Conservation (phyloP, 345 rosid species). For the Geranium brycei region DNA sequence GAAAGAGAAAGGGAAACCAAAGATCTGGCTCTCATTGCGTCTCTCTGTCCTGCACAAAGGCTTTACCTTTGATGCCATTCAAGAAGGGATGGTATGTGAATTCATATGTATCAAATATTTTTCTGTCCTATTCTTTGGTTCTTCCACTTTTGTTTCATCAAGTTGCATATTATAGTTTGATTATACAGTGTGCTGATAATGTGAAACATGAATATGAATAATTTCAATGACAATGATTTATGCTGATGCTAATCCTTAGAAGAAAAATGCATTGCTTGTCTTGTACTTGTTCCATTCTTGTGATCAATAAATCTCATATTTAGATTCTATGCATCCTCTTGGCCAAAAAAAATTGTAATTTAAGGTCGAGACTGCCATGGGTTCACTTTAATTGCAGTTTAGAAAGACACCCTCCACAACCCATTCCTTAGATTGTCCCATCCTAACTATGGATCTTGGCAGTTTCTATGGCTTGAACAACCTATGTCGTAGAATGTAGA, state of each 20-base stretch:
- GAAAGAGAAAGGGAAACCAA: constrained; percentile 61
- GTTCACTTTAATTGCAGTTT: not conserved
- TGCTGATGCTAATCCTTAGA: too few species aligned
- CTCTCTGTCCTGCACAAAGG: constrained; percentile 72
- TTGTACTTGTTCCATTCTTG: too few species aligned
- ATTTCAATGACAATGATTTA: not conserved
- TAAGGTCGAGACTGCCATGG: not conserved
- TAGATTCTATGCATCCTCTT: not conserved
- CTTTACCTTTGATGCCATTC: constrained; percentile 57
- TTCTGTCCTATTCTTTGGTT: not conserved
- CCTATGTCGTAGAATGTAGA: too few species aligned
- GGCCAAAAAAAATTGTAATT: not conserved
- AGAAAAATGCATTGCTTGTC: too few species aligned
- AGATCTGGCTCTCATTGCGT: constrained; percentile 78
- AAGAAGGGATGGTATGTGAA: constrained; percentile 79
- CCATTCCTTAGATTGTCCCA: not conserved
- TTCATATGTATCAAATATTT: constrained; percentile 3
- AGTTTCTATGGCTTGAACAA: not conserved
- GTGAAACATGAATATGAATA: not conserved
- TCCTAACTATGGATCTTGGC: not conserved
- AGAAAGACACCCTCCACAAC: not conserved
- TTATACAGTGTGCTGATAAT: not conserved
- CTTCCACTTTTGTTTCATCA: too few species aligned
- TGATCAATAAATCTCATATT: too few species aligned
- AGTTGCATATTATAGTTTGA: not conserved